Evolutionary conservation across 371 early-diverging fungal genomes (phyloP).

Genomic region (Capillidium heterosporum): DNA sequence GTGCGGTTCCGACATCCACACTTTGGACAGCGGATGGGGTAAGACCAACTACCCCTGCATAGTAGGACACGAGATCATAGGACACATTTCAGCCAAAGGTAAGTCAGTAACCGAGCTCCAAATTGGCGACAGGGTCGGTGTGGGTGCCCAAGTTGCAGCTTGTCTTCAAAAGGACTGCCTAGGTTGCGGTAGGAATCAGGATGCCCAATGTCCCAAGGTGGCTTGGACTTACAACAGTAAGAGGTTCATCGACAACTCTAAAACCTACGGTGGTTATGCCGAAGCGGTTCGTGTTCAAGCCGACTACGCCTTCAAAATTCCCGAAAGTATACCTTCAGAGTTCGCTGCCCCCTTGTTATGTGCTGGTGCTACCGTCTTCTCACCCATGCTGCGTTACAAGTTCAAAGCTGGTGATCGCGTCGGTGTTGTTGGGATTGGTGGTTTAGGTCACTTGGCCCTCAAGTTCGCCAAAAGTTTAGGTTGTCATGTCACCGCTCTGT

Average conservation of each 20-base stretch:
- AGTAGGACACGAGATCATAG: constrained; percentile 65
- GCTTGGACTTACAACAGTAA: constrained; percentile 15
- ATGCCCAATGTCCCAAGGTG: constrained; percentile 33
- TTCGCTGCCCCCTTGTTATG: constrained; percentile 30
- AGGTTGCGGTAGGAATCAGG: constrained; percentile 53
- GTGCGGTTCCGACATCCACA: constrained; percentile 41
- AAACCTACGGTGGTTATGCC: constrained; percentile 26
- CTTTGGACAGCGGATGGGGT: constrained; percentile 38
- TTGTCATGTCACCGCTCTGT: constrained; percentile 42
- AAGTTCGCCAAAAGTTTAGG: constrained; percentile 45
- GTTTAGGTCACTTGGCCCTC: constrained; percentile 48
- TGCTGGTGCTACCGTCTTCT: constrained; percentile 49
- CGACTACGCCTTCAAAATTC: constrained; percentile 27
- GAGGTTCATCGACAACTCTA: not conserved
- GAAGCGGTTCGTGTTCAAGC: constrained; percentile 20
- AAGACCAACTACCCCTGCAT: constrained; percentile 17
- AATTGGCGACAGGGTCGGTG: constrained; percentile 62
- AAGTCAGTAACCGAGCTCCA: constrained; percentile 20
- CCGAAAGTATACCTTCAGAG: constrained; percentile 21
- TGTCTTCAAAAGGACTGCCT: constrained; percentile 23
- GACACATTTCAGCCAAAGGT: constrained; percentile 36
- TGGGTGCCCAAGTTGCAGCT: constrained; percentile 33
- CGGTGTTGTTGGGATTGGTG: constrained; percentile 51
- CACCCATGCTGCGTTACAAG: constrained; percentile 27
- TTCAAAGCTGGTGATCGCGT: constrained; percentile 35